A percentile compares a stretch with the other conserved stretches of the same genome.
Evolutionary conservation across 257 asterid genomes (phyloP).

Genomic region (Capsicum rhomboideum): DNA sequence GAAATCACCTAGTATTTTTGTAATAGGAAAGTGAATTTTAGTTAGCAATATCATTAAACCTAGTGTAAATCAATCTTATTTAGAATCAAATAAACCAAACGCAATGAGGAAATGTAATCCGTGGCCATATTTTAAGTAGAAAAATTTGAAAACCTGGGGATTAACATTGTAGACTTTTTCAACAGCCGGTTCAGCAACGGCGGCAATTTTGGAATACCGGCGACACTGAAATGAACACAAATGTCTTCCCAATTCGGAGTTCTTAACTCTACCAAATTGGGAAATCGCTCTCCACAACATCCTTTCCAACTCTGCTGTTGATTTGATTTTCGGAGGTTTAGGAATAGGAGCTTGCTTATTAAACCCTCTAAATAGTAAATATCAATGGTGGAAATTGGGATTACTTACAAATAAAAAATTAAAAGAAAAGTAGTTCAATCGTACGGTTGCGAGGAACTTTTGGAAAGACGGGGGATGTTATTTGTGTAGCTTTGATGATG

Average conservation of each 20-base stretch:
- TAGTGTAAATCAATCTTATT: neutral
- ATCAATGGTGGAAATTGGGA: neutral
- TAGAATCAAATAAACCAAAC: neutral
- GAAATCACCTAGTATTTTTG: no score
- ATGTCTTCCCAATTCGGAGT: constrained; percentile 18
- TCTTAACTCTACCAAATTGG: constrained; percentile 22
- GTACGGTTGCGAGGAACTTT: neutral
- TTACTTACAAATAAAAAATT: neutral
- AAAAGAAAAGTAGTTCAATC: neutral
- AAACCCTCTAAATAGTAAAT: neutral
- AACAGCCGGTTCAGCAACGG: constrained; percentile 25
- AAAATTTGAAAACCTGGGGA: constrained; percentile 27
- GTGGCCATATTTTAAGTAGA: neutral
- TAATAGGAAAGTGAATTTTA: neutral
- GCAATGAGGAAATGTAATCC: neutral
- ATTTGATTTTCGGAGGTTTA: neutral
- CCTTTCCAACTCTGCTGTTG: neutral
- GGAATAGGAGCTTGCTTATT: neutral
- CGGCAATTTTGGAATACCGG: constrained; percentile 45
- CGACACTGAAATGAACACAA: constrained; percentile 20
- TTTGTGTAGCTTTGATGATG: neutral
- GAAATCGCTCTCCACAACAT: constrained; percentile 52
- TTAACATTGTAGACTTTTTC: constrained; percentile 14
- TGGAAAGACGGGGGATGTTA: neutral
- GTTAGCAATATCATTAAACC: neutral